Conservation (phyloP, 495 filamentous ascomycete species). For the Xylaria telfairii region DNA sequence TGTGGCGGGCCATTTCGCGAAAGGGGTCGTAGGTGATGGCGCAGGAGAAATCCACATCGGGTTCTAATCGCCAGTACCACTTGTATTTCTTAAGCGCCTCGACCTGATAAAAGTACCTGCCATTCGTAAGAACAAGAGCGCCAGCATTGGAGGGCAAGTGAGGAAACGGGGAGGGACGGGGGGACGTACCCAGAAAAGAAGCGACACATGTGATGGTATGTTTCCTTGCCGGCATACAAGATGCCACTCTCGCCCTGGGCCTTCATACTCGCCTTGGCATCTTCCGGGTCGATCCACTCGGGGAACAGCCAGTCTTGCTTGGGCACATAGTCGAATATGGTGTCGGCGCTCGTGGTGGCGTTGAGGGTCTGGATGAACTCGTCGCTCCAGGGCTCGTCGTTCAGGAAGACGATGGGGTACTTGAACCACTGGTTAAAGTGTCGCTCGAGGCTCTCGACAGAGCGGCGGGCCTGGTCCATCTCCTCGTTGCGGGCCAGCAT, state of each 20-base stretch:
- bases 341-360: constrained; percentile 80
- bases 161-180: constrained; percentile 14
- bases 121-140: neutral
- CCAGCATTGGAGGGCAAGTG: neutral
- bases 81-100: constrained; percentile 51
- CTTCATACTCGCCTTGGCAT: constrained; percentile 81
- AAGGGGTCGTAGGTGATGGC: constrained; percentile 64
- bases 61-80: constrained; percentile 64
- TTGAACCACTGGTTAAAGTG: constrained; percentile 98
- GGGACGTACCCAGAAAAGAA: constrained; percentile 88
- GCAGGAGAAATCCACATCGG: constrained; percentile 58
- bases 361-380: constrained; percentile 87
- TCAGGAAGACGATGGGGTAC: constrained; percentile 96
- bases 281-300: constrained; percentile 79
- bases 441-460: constrained; percentile 88
- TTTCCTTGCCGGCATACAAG: constrained; percentile 98
- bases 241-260: constrained; percentile 89
- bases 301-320: constrained; percentile 90
- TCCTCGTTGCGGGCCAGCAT: constrained; percentile 94
- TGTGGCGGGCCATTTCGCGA: constrained; percentile 56
- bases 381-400: constrained; percentile 84
- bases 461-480: constrained; percentile 85
- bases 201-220: constrained; percentile 96
- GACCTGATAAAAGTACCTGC: constrained; percentile 65
- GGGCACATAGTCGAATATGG: constrained; percentile 76